These are phyloP conservation scores for Pseudogymnoascus sp. DNA, from an alignment of 2,329 filamentous ascomycete genomes.

Conservation along the genomic window DNA sequence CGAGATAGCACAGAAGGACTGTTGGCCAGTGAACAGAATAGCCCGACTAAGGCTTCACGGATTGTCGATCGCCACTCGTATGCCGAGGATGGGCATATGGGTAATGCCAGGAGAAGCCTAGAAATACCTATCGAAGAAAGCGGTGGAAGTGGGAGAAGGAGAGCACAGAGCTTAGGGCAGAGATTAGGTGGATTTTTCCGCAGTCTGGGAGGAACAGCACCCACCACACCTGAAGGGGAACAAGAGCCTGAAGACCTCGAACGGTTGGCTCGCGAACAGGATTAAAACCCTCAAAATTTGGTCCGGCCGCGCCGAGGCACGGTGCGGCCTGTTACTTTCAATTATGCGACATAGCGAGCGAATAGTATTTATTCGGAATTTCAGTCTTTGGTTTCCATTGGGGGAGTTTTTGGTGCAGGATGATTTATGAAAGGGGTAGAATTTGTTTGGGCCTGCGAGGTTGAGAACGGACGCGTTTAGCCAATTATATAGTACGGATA, in stretches of 20 bases:
- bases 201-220: background rate
- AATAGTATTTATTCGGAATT: constrained; percentile 1
- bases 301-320: background rate
- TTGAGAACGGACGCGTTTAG: background rate
- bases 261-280: background rate
- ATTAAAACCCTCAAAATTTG: background rate
- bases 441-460: background rate
- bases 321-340: background rate
- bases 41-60: background rate
- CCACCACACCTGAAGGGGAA: background rate
- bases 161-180: constrained; percentile 1
- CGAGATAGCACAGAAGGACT: background rate
- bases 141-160: background rate
- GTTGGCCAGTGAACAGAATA: background rate
- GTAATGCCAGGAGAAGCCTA: background rate
- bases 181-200: background rate
- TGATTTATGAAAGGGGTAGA: constrained; percentile 1
- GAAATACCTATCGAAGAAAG: background rate
- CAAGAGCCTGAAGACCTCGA: background rate
- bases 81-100: background rate
- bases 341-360: background rate
- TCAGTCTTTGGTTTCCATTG: background rate
- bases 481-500: background rate
- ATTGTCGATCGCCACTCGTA: background rate
- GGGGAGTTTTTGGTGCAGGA: background rate